A percentile compares a stretch with the other conserved stretches of the same genome.
phyloP scores from a whole-genome alignment of 78 protist species.

The Capsaspora owczarzaki region DNA sequence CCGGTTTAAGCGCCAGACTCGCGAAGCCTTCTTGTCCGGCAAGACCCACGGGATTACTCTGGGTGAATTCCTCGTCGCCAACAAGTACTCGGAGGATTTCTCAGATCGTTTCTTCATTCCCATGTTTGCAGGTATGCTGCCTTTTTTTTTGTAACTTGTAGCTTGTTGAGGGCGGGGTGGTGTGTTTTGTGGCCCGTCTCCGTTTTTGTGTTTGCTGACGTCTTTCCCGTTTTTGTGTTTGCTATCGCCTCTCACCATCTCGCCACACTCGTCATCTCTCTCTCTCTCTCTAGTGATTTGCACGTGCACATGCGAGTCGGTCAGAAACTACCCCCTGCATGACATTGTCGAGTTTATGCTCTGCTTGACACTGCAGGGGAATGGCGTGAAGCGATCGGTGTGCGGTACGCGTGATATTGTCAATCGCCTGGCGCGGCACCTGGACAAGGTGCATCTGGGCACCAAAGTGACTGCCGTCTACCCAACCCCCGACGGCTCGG shows the following conservation, averaged over 20 bases:
- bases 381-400: neutral
- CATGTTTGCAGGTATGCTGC: constrained; percentile 1
- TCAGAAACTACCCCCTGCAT: constrained; percentile 13
- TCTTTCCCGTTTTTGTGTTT: no score
- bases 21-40: neutral
- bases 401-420: neutral
- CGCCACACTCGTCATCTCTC: no score
- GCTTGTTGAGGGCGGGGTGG: no score
- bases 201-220: no score
- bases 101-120: neutral
- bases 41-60: neutral
- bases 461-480: neutral
- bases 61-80: neutral
- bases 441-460: neutral
- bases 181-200: no score
- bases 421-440: neutral
- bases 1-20: neutral
- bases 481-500: no score
- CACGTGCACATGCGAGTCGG: constrained; percentile 10
- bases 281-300: constrained; percentile 3
- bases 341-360: constrained; percentile 20
- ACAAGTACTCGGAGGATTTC: neutral
- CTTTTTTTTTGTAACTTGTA: no score
- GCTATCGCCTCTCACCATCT: no score
- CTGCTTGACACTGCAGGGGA: neutral